A percentile compares a stretch with the other conserved stretches of the same genome.
phyloP scores from a whole-genome alignment of 1,284 basidiomycete genomes.

The Clitocybe nebularis region DNA sequence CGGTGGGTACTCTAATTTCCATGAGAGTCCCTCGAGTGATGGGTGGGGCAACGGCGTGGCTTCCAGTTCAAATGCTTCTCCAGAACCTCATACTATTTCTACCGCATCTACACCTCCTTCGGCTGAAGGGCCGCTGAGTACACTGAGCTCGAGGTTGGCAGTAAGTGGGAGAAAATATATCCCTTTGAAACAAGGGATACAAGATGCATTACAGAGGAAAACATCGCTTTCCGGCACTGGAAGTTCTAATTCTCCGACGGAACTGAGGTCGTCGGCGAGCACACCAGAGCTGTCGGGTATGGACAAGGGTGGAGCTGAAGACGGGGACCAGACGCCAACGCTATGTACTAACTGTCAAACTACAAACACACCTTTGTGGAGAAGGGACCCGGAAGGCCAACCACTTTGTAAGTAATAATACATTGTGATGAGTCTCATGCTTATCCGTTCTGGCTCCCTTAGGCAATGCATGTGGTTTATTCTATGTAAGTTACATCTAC shows the following conservation, averaged over 20 bases:
- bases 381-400: conserved; percentile 92
- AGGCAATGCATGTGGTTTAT: conserved; percentile 87
- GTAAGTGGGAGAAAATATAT: conserved; percentile 49
- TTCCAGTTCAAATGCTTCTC: conserved; percentile 67
- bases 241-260: conserved; percentile 27
- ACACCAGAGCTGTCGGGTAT: conserved; percentile 47
- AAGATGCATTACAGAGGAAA: conserved; percentile 50
- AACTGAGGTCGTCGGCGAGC: conserved; percentile 46
- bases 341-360: conserved; percentile 94
- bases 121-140: conserved; percentile 41
- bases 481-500: conserved; percentile 88
- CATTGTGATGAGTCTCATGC: conserved; percentile 15
- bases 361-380: conserved; percentile 93
- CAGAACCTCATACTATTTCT: conserved; percentile 68
- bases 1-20: conserved; percentile 47
- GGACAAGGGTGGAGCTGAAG: conserved; percentile 52
- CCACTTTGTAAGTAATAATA: conserved; percentile 66
- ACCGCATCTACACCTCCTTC: conserved; percentile 70
- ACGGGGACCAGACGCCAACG: conserved; percentile 68
- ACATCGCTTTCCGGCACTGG: conserved; percentile 37
- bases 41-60: conserved; percentile 66
- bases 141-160: conserved; percentile 19
- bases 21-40: conserved; percentile 77
- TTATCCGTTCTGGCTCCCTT: conserved; percentile 13
- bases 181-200: conserved; percentile 54